Conservation (phyloP, 225 moss, liverwort and hornwort genomes). For the Lunularia cruciata region DNA sequence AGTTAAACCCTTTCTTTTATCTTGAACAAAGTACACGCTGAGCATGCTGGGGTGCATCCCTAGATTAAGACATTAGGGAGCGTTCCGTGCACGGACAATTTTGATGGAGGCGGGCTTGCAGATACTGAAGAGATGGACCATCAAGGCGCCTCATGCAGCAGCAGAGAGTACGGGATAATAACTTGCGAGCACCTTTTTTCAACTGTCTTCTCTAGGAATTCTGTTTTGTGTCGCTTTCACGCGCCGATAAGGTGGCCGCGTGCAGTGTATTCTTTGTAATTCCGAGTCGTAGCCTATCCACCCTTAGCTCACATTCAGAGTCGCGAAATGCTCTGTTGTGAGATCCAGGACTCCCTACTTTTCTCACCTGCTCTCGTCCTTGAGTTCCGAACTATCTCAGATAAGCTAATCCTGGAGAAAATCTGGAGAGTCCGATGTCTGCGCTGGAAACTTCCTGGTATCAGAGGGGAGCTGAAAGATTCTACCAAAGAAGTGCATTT, state of each 20-base stretch:
- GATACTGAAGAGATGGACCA: conserved; percentile 52
- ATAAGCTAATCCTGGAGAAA: too few relatives aligned
- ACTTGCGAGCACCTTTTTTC: conserved; percentile 17
- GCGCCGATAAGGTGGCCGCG: conserved; percentile 8
- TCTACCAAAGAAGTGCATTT: too few relatives aligned
- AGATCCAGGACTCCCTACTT: conserved; percentile 5
- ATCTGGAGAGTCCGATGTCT: too few relatives aligned
- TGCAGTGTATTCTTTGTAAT: not conserved
- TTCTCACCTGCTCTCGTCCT: too few relatives aligned
- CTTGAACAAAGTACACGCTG: conserved; percentile 18
- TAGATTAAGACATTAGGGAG: conserved; percentile 34
- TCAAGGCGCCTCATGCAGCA: conserved; percentile 47
- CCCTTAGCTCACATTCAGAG: not conserved
- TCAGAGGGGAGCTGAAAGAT: too few relatives aligned
- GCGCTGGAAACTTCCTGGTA: too few relatives aligned
- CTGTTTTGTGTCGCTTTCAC: not conserved
- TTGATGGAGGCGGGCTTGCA: conserved; percentile 50
- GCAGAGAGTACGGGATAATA: conserved; percentile 47
- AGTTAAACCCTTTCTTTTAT: conserved; percentile 5
- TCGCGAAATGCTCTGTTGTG: not conserved
- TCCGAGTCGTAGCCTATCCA: not conserved
- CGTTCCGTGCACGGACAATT: conserved; percentile 22
- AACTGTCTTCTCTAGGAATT: conserved; percentile 6
- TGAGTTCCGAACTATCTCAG: too few relatives aligned
- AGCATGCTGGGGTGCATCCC: conserved; percentile 24